phyloP scores from a whole-genome alignment of 345 rosid species.

The Rhodamnia argentea region DNA sequence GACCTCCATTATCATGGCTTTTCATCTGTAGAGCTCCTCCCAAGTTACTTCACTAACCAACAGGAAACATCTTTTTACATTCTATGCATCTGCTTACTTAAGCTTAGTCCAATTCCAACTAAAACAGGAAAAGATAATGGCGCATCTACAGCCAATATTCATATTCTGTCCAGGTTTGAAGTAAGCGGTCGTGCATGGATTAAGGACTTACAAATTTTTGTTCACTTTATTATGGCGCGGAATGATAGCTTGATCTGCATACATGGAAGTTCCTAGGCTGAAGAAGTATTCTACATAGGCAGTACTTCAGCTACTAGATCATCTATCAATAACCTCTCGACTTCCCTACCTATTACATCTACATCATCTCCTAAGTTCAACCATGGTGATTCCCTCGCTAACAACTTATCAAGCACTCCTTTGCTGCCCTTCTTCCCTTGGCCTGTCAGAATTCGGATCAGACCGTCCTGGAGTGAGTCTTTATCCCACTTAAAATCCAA shows the following conservation, averaged over 20 bases:
- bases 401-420: constrained; percentile 24
- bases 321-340: constrained; percentile 53
- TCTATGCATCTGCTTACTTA: background rate
- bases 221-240: background rate
- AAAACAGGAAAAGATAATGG: background rate
- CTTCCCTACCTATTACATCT: constrained; percentile 59
- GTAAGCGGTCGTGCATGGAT: background rate
- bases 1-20: background rate
- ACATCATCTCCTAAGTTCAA: constrained; percentile 38
- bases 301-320: constrained; percentile 54
- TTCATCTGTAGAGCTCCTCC: background rate
- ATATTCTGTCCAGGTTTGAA: background rate
- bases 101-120: too few species aligned
- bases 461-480: constrained; percentile 28
- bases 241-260: background rate
- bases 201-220: background rate
- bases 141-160: background rate
- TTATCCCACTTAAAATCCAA: constrained; percentile 22
- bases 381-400: constrained; percentile 42
- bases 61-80: background rate
- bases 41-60: background rate
- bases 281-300: constrained; percentile 5
- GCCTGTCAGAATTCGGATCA: constrained; percentile 27
- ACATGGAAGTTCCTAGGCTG: background rate
- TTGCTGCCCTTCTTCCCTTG: constrained; percentile 22